phyloP scores from a whole-genome alignment of 495 filamentous ascomycete species.

The Aspergillus nidulans region DNA sequence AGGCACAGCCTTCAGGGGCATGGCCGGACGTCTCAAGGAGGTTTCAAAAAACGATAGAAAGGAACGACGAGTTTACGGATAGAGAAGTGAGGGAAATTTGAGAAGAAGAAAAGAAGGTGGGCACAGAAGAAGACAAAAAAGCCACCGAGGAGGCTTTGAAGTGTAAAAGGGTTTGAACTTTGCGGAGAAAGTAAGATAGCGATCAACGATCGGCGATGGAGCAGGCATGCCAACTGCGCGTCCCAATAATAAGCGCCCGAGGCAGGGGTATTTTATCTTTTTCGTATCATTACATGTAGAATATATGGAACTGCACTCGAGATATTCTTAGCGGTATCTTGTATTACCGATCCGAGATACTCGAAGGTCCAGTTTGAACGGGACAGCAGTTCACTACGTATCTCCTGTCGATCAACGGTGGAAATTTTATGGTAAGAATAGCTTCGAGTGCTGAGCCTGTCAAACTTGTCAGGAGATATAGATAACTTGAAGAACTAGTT shows the following conservation, averaged over 20 bases:
- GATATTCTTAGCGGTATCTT: background rate
- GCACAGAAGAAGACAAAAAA: conserved; percentile 1
- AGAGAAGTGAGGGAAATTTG: background rate
- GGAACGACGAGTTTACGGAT: conserved; percentile 3
- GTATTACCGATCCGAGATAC: background rate
- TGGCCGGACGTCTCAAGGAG: background rate
- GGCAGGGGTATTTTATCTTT: background rate
- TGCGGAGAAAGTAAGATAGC: conserved; percentile 7
- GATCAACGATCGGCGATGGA: conserved; percentile 1
- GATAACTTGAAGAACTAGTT: too few relatives aligned
- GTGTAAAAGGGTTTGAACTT: background rate
- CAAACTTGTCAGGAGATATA: too few relatives aligned
- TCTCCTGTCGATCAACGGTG: conserved; percentile 1
- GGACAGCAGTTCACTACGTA: background rate
- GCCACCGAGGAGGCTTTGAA: background rate
- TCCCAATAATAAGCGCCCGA: conserved; percentile 1
- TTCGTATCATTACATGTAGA: background rate
- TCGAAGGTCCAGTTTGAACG: background rate
- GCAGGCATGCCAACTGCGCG: background rate
- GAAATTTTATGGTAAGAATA: background rate
- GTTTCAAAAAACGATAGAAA: conserved; percentile 2
- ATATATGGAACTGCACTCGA: background rate
- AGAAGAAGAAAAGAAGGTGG: background rate
- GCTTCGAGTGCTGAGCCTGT: too few relatives aligned
- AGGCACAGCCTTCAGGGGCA: conserved; percentile 11